phyloP scores from a whole-genome alignment of 768 basidiomycete species.

The Suillus luteus region DNA sequence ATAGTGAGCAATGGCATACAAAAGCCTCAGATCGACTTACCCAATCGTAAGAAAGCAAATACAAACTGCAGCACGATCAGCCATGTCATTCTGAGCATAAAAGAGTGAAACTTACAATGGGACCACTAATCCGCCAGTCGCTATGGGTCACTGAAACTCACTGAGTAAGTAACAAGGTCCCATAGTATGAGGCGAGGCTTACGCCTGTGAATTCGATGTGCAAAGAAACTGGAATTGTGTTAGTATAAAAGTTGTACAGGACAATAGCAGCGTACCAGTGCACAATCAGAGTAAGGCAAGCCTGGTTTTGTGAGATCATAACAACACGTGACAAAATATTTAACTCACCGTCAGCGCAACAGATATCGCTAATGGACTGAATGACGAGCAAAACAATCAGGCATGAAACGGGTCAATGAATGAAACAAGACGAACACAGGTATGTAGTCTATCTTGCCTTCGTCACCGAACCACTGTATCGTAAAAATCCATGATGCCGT shows the following conservation, averaged over 20 bases:
- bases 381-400: constrained; percentile 6
- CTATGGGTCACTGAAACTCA: constrained; percentile 26
- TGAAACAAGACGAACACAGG: constrained; percentile 38
- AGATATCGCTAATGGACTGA: constrained; percentile 23
- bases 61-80: constrained; percentile 21
- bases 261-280: constrained; percentile 41
- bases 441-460: constrained; percentile 40
- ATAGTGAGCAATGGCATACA: constrained; percentile 1
- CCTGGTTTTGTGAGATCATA: constrained; percentile 35
- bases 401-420: not conserved
- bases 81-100: not conserved
- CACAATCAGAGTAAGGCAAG: constrained; percentile 49
- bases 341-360: constrained; percentile 32
- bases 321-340: not conserved
- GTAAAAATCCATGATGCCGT: constrained; percentile 46
- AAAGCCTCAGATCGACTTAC: constrained; percentile 23
- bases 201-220: constrained; percentile 46
- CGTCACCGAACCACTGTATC: constrained; percentile 44
- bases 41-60: constrained; percentile 31
- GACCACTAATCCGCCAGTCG: constrained; percentile 33
- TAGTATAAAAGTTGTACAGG: not conserved
- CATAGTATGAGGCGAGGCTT: constrained; percentile 14
- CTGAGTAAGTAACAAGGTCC: constrained; percentile 1
- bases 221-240: constrained; percentile 34
- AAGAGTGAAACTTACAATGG: constrained; percentile 33